Evolutionary conservation across 2,329 filamentous ascomycete species (phyloP).

Genomic region (Furcasterigmium sp.): DNA sequence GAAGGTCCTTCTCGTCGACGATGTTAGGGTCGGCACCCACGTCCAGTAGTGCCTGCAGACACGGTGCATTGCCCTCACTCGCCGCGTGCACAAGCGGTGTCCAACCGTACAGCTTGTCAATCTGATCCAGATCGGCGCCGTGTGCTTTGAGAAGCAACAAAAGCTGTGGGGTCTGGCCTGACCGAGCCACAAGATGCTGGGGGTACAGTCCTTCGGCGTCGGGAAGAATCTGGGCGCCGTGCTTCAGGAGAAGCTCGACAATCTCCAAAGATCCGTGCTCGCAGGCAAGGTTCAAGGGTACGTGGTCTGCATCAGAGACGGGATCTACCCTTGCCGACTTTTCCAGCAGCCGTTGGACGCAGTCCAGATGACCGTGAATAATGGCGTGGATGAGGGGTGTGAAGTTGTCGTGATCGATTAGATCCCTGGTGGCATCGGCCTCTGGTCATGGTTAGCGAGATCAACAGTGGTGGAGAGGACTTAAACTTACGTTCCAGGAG

Average conservation of each 20-base stretch:
- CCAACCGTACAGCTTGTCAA: slow-evolving; percentile 96
- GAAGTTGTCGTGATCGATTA: slow-evolving; percentile 95
- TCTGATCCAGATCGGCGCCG: slow-evolving; percentile 84
- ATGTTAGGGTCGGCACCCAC: slow-evolving; percentile 74
- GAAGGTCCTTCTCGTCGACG: slow-evolving; percentile 85
- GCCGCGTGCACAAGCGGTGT: slow-evolving; percentile 94
- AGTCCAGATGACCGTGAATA: slow-evolving; percentile 76
- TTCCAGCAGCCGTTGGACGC: slow-evolving; percentile 71
- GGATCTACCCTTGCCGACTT: slow-evolving; percentile 83
- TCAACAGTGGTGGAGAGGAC: neutral
- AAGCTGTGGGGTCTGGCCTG: slow-evolving; percentile 74
- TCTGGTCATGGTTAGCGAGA: slow-evolving; percentile 10
- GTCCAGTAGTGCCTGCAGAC: slow-evolving; percentile 74
- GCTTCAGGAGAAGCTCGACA: slow-evolving; percentile 76
- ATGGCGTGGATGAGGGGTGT: slow-evolving; percentile 94
- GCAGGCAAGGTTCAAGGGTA: slow-evolving; percentile 90
- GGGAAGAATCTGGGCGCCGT: slow-evolving; percentile 76
- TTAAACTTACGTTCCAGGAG: slow-evolving; percentile 55
- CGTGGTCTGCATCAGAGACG: slow-evolving; percentile 80
- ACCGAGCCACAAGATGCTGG: slow-evolving; percentile 92
- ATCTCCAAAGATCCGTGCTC: slow-evolving; percentile 85
- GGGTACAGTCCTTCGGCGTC: slow-evolving; percentile 95
- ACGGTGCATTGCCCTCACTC: slow-evolving; percentile 90
- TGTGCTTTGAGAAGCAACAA: slow-evolving; percentile 77
- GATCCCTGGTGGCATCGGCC: slow-evolving; percentile 74